Evolutionary conservation across 2,329 filamentous ascomycete species (phyloP).

Genomic region (Pseudogymnoascus sp.): DNA sequence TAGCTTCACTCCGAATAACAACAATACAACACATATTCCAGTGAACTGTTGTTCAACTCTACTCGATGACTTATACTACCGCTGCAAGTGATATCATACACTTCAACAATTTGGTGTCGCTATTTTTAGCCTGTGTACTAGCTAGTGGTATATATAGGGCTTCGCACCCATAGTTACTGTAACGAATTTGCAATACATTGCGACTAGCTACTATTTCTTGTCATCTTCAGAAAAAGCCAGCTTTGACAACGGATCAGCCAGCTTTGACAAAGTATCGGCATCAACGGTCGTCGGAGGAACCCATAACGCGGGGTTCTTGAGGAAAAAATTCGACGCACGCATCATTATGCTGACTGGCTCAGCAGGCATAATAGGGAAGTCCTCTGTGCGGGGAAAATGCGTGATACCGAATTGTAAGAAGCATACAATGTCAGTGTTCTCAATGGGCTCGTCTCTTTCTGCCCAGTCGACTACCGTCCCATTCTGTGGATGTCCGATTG

Average conservation of each 20-base stretch:
- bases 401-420: conserved; percentile 93
- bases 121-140: too few relatives aligned
- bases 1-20: too few relatives aligned
- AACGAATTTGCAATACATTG: too few relatives aligned
- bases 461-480: conserved; percentile 31
- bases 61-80: too few relatives aligned
- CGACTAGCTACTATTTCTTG: too few relatives aligned
- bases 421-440: conserved; percentile 77
- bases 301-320: conserved; percentile 50
- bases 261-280: neutral
- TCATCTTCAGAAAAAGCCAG: neutral
- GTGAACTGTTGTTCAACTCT: too few relatives aligned
- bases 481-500: conserved; percentile 37
- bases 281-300: conserved; percentile 37
- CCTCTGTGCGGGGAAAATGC: conserved; percentile 82
- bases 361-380: conserved; percentile 86
- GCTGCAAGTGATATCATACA: too few relatives aligned
- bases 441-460: conserved; percentile 59
- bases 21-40: too few relatives aligned
- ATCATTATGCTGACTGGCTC: conserved; percentile 66
- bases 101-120: too few relatives aligned
- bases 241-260: neutral
- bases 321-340: conserved; percentile 52
- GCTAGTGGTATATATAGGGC: too few relatives aligned
- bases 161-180: too few relatives aligned